Conservation (phyloP, 805 yeast genomes). For the Ogataea siamensis region DNA sequence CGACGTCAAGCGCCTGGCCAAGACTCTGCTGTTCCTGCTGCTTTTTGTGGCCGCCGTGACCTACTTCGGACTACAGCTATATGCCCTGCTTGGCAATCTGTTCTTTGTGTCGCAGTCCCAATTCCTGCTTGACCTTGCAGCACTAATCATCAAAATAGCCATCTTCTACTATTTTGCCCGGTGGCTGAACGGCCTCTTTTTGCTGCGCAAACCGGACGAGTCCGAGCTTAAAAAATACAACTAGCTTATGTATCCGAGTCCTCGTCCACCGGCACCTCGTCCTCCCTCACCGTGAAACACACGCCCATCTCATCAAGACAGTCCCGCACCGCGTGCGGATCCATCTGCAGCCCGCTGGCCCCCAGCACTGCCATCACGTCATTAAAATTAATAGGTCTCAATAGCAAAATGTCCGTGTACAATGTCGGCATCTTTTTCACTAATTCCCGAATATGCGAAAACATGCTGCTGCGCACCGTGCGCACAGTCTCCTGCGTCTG, state of each 20-base stretch:
- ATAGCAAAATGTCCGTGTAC: conserved; percentile 20
- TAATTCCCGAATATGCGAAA: conserved; percentile 19
- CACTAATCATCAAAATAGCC: conserved; percentile 18
- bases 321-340: conserved; percentile 21
- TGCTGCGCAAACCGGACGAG: conserved; percentile 25
- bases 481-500: conserved; percentile 12
- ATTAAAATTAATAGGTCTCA: conserved; percentile 27
- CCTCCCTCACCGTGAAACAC: conserved; percentile 22
- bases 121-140: conserved; percentile 15
- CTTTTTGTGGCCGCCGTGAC: conserved; percentile 10
- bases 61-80: conserved; percentile 15
- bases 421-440: conserved; percentile 19
- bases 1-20: conserved; percentile 16
- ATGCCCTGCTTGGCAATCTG: conserved; percentile 13
- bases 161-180: conserved; percentile 19
- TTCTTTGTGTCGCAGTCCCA: conserved; percentile 8
- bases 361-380: conserved; percentile 18
- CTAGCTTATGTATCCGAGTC: conserved; percentile 7
- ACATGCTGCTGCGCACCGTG: conserved; percentile 13
- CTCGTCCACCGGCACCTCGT: conserved; percentile 3
- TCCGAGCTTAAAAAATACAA: conserved; percentile 30
- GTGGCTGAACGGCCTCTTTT: conserved; percentile 22
- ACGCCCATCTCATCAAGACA: conserved; percentile 32
- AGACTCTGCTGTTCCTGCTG: conserved; percentile 21
- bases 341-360: conserved; percentile 19